Evolutionary conservation across 305 asterid genomes (phyloP), one percentile per base, ranked within the genome.

Genomic region (Fraxinus xanthoxyloides): DNA sequence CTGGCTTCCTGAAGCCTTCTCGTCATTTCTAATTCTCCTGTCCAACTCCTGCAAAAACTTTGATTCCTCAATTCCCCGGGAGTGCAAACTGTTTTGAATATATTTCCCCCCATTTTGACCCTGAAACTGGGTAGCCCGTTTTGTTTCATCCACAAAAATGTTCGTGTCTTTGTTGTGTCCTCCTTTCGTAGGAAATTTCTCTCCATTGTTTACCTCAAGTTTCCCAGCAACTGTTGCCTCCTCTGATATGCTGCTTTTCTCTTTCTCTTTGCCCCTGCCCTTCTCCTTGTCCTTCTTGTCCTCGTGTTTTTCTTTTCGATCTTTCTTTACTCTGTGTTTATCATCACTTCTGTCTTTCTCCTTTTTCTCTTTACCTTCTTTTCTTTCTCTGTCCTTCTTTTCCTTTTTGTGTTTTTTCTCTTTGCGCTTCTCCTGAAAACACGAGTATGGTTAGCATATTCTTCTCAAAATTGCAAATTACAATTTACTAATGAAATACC

Each of bases 401-500:
- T 93, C 97, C 91, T 87, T 90, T 80, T 86, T 92, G 84, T 85
- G 91, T 69, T 85, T 92, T 84, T 88, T 92, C 87, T 89, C 97
- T 82, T 83, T 93, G 84, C 85, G 84, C 81, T 89, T 93, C 82
- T 84, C 93, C 97, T 92, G 90, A 80, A 85, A 83, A 78, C 81
- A 80, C 12, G 24, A 80, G 61, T 65, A 61, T 69, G 34, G 24
- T 79, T 32, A 87, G 75, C 83, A 72, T 69, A 74, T 48, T 82
- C 36, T 75, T 51, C 23, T 70, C 75, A 54, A 74, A 74, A 72
- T 54, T 38, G 1, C 23, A 75, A 26, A 34, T 72, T 23, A 74
- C 56, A 80, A 80, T 24, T 17, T 48, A 72, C 54, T 38, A 13
- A 51, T 54, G 28, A 77, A 65, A 77, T 34, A 46, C 54, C 24